Percentiles rank a stretch among this genome's conserved stretches.
These are phyloP conservation scores for Beauveria rudraprayagi DNA, from an alignment of 2,329 filamentous ascomycete genomes.

Conservation along the genomic window DNA sequence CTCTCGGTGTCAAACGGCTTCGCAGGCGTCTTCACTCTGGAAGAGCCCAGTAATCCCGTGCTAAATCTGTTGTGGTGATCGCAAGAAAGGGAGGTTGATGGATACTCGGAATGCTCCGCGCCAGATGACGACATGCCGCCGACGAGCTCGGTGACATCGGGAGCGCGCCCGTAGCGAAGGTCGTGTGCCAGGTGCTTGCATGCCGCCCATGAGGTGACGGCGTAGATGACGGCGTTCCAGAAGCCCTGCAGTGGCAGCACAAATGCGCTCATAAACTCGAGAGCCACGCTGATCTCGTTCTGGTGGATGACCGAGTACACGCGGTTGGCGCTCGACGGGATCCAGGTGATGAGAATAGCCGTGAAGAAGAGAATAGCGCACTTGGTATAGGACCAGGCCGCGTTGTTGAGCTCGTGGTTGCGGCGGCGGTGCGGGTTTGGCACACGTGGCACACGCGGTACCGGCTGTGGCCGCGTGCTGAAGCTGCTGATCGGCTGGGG, in stretches of 20 bases:
- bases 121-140: conserved; percentile 16
- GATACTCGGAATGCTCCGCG: not conserved
- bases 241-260: conserved; percentile 77
- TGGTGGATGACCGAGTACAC: conserved; percentile 60
- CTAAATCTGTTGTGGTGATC: conserved; percentile 4
- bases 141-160: conserved; percentile 28
- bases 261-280: conserved; percentile 63
- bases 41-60: conserved; percentile 14
- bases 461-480: conserved; percentile 15
- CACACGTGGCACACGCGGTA: conserved; percentile 10
- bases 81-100: not conserved
- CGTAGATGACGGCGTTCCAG: conserved; percentile 76
- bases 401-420: conserved; percentile 49
- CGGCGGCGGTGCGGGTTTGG: conserved; percentile 25
- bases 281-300: conserved; percentile 41
- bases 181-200: conserved; percentile 41
- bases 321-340: conserved; percentile 70
- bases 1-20: conserved; percentile 40
- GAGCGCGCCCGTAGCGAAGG: conserved; percentile 21
- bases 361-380: conserved; percentile 65
- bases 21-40: conserved; percentile 11
- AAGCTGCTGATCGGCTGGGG: conserved; percentile 14
- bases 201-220: conserved; percentile 58
- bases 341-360: conserved; percentile 65
- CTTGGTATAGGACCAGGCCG: conserved; percentile 62